Conservation (phyloP, 163 green algal genomes). For the Prototheca wickerhamii region DNA sequence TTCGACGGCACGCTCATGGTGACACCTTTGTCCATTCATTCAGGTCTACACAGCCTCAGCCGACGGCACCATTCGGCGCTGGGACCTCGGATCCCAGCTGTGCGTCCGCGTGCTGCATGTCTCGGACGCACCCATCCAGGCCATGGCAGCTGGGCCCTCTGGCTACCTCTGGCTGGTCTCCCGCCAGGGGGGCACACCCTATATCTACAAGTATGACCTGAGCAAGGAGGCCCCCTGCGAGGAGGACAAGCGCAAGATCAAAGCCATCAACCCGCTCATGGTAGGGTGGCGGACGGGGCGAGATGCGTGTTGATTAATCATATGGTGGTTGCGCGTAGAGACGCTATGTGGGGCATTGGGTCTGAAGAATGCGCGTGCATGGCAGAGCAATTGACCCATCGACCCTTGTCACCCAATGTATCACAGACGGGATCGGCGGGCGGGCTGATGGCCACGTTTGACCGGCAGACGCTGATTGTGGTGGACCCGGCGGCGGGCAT, state of each 20-base stretch:
- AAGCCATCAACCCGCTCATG: no score
- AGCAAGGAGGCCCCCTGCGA: background rate
- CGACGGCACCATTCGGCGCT: constrained; percentile 58
- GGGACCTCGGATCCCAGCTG: constrained; percentile 33
- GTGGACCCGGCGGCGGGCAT: constrained; percentile 21
- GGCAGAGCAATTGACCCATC: constrained; percentile 20
- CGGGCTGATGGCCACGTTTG: constrained; percentile 38
- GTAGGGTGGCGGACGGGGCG: background rate
- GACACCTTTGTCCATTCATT: no score
- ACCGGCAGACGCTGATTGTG: constrained; percentile 52
- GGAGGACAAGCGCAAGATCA: no score
- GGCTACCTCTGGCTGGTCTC: background rate
- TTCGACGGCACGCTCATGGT: no score
- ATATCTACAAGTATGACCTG: constrained; percentile 16
- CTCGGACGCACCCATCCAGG: constrained; percentile 12
- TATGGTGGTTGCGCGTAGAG: no score
- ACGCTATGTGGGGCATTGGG: no score
- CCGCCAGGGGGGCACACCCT: constrained; percentile 10
- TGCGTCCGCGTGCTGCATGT: constrained; percentile 3
- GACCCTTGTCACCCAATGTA: background rate
- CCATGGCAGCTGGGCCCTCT: constrained; percentile 2
- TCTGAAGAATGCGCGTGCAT: no score
- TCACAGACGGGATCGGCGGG: background rate
- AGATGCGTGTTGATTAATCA: background rate
- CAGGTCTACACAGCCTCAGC: constrained; percentile 48